Percentiles rank a stretch among this genome's conserved stretches.
Evolutionary conservation across 2,329 filamentous ascomycete genomes (phyloP).

Genomic region (Intubia oerlemansii): DNA sequence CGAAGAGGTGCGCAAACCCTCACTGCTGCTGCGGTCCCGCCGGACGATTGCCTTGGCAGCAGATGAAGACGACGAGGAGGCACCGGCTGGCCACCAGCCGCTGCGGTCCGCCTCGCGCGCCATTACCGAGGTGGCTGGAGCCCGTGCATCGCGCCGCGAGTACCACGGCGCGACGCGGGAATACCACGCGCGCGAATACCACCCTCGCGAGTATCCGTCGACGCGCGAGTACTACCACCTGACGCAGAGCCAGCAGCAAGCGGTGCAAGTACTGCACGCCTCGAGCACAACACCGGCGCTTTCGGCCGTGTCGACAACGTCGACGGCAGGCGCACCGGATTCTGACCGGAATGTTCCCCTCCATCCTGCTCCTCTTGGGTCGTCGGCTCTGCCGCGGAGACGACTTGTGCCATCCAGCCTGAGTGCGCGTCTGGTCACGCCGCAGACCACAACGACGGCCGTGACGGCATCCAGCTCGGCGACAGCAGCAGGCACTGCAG

Average conservation of each 20-base stretch:
- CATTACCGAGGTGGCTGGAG: constrained; percentile 28
- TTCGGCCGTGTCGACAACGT: constrained; percentile 1
- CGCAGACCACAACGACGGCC: constrained; percentile 17
- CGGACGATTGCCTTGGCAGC: constrained; percentile 21
- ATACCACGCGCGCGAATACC: constrained; percentile 4
- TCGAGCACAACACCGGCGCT: not conserved
- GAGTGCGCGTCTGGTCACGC: constrained; percentile 22
- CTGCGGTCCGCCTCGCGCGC: constrained; percentile 33
- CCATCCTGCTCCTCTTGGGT: constrained; percentile 12
- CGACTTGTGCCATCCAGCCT: constrained; percentile 27
- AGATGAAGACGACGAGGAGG: constrained; percentile 24
- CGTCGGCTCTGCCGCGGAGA: constrained; percentile 29
- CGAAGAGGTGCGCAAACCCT: constrained; percentile 26
- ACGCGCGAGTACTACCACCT: not conserved
- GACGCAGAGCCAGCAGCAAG: constrained; percentile 1
- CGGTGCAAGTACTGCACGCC: not conserved
- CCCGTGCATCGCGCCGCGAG: constrained; percentile 17
- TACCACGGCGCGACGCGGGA: constrained; percentile 10
- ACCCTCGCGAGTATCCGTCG: constrained; percentile 8
- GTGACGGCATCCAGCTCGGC: not conserved
- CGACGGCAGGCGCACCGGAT: constrained; percentile 3
- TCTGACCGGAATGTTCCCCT: not conserved
- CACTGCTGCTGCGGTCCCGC: constrained; percentile 21
- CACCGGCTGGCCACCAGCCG: constrained; percentile 9
- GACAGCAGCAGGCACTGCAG: constrained; percentile 4